phyloP scores from a whole-genome alignment of 257 asterid genomes.

The Penstemon newberryi region DNA sequence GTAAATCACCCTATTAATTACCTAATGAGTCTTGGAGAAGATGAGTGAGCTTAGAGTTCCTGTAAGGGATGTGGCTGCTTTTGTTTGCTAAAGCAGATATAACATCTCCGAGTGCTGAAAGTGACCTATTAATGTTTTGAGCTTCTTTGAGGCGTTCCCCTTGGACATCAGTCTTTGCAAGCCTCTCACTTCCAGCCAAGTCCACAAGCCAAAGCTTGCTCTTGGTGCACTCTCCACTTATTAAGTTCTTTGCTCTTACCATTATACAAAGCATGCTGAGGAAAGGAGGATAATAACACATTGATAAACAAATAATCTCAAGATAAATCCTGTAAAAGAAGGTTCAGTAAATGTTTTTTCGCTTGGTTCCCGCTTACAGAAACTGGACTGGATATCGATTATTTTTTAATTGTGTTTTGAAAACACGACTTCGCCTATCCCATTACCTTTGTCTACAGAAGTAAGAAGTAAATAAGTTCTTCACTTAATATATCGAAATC shows the following conservation, averaged over 20 bases:
- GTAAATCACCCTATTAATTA: conserved; percentile 16
- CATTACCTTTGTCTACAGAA: too few relatives aligned
- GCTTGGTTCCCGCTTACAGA: too few relatives aligned
- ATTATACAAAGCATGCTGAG: conserved; percentile 86
- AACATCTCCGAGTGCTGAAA: conserved; percentile 98
- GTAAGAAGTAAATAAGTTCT: too few relatives aligned
- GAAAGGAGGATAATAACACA: not conserved
- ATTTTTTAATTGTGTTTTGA: too few relatives aligned
- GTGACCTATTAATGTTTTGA: conserved; percentile 93
- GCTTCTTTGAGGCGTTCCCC: conserved; percentile 99
- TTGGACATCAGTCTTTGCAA: conserved; percentile 91
- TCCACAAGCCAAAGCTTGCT: conserved; percentile 99
- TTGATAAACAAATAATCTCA: too few relatives aligned
- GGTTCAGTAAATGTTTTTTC: too few relatives aligned
- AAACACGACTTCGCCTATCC: too few relatives aligned
- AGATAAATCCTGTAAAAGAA: too few relatives aligned
- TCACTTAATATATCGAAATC: too few relatives aligned
- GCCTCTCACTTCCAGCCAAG: conserved; percentile 99
- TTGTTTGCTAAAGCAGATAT: conserved; percentile 92
- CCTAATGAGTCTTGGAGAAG: conserved; percentile 95
- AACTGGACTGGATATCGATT: too few relatives aligned
- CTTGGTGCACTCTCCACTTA: conserved; percentile 76
- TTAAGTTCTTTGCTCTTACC: conserved; percentile 77
- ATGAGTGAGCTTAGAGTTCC: conserved; percentile 97
- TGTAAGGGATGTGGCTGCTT: conserved; percentile 95